Evolutionary conservation across 2,329 filamentous ascomycete species (phyloP).

Genomic region (Diaporthe citriasiana): DNA sequence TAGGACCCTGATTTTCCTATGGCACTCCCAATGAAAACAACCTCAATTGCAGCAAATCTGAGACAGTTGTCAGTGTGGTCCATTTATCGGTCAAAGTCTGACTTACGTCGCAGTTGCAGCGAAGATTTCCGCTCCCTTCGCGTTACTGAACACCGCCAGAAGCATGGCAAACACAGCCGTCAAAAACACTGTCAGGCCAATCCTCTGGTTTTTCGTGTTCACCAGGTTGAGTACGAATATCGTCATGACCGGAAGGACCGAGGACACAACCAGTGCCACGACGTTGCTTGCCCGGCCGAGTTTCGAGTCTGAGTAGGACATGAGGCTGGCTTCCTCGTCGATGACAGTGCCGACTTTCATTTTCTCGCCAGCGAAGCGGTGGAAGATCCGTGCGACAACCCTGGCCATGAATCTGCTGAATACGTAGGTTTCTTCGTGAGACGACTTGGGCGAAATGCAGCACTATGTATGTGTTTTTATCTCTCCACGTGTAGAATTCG

Average conservation of each 20-base stretch:
- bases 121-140: neutral
- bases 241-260: neutral
- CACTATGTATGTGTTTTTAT: neutral
- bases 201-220: neutral
- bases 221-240: neutral
- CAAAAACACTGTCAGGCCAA: neutral
- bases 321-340: neutral
- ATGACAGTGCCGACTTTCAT: neutral
- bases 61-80: neutral
- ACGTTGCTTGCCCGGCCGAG: neutral
- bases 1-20: neutral
- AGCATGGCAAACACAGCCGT: neutral
- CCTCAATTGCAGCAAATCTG: neutral
- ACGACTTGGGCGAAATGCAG: neutral
- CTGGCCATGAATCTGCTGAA: constrained; percentile 2
- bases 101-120: neutral
- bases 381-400: neutral
- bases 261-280: neutral
- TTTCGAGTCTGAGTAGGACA: constrained; percentile 2
- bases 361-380: neutral
- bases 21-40: neutral
- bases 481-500: neutral
- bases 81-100: neutral
- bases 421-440: neutral
- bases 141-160: neutral